phyloP scores from a whole-genome alignment of 1,284 basidiomycete species.

The Trichosporon inkin region DNA sequence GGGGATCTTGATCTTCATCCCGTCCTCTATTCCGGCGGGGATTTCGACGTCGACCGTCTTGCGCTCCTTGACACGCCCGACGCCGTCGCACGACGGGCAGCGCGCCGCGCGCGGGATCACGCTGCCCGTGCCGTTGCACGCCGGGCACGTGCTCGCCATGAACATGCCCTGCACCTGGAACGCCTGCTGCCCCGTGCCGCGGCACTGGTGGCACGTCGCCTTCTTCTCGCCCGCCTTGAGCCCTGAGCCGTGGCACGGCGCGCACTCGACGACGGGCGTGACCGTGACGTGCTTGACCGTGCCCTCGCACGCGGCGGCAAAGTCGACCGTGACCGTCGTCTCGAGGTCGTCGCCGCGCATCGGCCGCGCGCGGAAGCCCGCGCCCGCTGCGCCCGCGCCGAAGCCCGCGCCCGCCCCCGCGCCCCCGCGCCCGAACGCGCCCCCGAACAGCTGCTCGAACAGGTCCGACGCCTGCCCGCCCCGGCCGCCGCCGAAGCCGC shows the following conservation, averaged over 20 bases:
- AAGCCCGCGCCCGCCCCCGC: slow-evolving; percentile 35
- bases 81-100: slow-evolving; percentile 77
- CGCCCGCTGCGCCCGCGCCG: slow-evolving; percentile 45
- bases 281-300: slow-evolving; percentile 71
- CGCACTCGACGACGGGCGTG: slow-evolving; percentile 78
- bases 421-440: slow-evolving; percentile 53
- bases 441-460: slow-evolving; percentile 83
- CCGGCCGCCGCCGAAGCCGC: slow-evolving; percentile 60
- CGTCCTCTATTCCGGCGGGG: slow-evolving; percentile 92
- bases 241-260: slow-evolving; percentile 78
- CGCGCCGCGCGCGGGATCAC: slow-evolving; percentile 72
- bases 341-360: slow-evolving; percentile 80
- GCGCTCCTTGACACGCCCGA: slow-evolving; percentile 79
- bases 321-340: slow-evolving; percentile 68
- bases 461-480: slow-evolving; percentile 60
- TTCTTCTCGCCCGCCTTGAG: slow-evolving; percentile 83
- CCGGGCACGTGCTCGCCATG: slow-evolving; percentile 87
- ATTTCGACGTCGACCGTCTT: slow-evolving; percentile 79
- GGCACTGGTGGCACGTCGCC: slow-evolving; percentile 72
- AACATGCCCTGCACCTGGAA: slow-evolving; percentile 96
- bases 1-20: slow-evolving; percentile 84
- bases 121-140: slow-evolving; percentile 79
- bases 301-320: slow-evolving; percentile 92
- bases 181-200: slow-evolving; percentile 81
- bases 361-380: slow-evolving; percentile 55